Percentiles rank a stretch among this genome's conserved stretches.
Evolutionary conservation across 345 rosid genomes (phyloP).

Genomic region (Schrenkiella parvula): DNA sequence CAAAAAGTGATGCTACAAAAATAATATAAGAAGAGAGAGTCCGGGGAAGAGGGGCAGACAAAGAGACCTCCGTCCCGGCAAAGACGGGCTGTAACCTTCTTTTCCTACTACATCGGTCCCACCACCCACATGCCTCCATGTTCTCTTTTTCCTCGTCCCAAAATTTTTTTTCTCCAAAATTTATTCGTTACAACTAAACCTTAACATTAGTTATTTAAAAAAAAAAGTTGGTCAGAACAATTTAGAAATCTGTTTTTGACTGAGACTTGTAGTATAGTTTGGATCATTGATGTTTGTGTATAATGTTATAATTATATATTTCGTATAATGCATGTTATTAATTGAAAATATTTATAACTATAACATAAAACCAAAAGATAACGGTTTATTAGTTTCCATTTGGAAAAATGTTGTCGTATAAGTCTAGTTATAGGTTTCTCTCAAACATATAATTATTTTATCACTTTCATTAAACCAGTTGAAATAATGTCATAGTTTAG

Average conservation of each 20-base stretch:
- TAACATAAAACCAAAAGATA: no score
- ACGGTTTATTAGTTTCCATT: no score
- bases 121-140: constrained; percentile 70
- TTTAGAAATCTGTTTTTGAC: neutral
- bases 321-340: no score
- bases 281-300: no score
- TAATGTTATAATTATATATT: no score
- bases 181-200: neutral
- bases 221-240: neutral
- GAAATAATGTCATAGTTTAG: no score
- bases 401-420: no score
- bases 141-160: constrained; percentile 25
- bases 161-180: neutral
- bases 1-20: neutral
- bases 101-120: constrained; percentile 44
- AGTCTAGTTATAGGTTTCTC: no score
- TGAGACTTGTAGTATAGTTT: neutral
- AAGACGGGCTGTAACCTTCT: constrained; percentile 60
- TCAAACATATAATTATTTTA: no score
- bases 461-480: no score
- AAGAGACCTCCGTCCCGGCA: constrained; percentile 65
- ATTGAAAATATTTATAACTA: no score
- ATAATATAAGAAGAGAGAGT: constrained; percentile 15
- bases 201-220: neutral
- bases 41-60: constrained; percentile 39